phyloP scores from a whole-genome alignment of 2,329 filamentous ascomycete genomes.

The Scedosporium aurantiacum region DNA sequence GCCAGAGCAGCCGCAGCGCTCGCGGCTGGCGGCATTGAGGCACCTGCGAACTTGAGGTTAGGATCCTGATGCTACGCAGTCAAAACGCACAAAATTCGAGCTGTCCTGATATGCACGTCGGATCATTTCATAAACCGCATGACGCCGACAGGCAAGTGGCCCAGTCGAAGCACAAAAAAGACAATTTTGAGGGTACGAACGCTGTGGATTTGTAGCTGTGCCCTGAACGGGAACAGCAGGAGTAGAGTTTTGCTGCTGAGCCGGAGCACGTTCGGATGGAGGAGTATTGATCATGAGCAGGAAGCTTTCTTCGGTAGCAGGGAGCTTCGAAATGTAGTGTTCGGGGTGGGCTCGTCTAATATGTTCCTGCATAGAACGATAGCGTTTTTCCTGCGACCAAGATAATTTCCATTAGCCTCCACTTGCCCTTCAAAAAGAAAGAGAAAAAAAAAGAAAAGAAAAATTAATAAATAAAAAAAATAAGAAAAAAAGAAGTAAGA shows the following conservation, averaged over 20 bases:
- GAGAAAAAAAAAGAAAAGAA: not conserved
- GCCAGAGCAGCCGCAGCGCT: slow-evolving; percentile 79
- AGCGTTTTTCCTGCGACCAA: slow-evolving; percentile 71
- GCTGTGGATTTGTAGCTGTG: slow-evolving; percentile 13
- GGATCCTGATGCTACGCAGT: not conserved
- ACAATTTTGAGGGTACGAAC: slow-evolving; percentile 12
- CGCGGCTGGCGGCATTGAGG: slow-evolving; percentile 28
- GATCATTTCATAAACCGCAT: too few relatives aligned
- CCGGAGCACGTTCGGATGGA: slow-evolving; percentile 54
- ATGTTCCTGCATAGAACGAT: slow-evolving; percentile 98
- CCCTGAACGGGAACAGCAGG: slow-evolving; percentile 18
- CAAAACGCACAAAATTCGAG: not conserved
- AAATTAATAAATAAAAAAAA: too few relatives aligned
- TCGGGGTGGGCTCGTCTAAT: slow-evolving; percentile 94
- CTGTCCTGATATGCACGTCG: not conserved
- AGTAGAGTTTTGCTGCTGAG: slow-evolving; percentile 19
- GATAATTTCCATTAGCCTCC: not conserved
- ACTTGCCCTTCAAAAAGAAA: not conserved
- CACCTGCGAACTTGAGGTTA: slow-evolving; percentile 1
- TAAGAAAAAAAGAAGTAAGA: not conserved
- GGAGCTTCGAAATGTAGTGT: slow-evolving; percentile 95
- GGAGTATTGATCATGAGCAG: slow-evolving; percentile 89
- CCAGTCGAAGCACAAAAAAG: not conserved
- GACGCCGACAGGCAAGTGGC: too few relatives aligned
- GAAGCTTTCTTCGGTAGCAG: slow-evolving; percentile 96